A percentile compares a stretch with the other conserved stretches of the same genome.
phyloP scores from a whole-genome alignment of 352 stramenopile genomes.

The Thalassiosira livingstoniorum region DNA sequence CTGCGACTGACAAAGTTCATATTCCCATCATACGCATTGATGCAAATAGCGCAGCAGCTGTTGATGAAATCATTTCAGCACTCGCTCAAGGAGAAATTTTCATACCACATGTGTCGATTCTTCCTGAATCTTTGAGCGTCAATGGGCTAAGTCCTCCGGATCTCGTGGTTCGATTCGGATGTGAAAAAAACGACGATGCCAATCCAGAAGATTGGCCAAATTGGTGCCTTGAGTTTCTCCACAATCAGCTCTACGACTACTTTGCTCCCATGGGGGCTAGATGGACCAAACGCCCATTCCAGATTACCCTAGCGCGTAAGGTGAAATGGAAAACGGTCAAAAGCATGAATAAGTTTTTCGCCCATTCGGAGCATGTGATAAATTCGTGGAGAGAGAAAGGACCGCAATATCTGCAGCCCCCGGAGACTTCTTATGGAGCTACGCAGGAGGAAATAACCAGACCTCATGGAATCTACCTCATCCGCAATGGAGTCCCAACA shows the following conservation, averaged over 20 bases:
- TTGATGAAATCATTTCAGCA: conserved; percentile 77
- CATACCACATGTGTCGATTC: conserved; percentile 83
- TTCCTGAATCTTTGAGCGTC: conserved; percentile 80
- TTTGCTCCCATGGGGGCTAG: conserved; percentile 74
- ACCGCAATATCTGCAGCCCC: conserved; percentile 82
- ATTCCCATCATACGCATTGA: conserved; percentile 87
- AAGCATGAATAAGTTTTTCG: conserved; percentile 88
- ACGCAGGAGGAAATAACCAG: conserved; percentile 80
- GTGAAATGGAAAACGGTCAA: conserved; percentile 86
- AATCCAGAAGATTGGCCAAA: conserved; percentile 85
- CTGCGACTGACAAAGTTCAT: conserved; percentile 77
- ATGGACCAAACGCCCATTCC: conserved; percentile 83
- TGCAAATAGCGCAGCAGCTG: conserved; percentile 54
- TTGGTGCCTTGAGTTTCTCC: conserved; percentile 86
- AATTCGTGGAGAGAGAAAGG: conserved; percentile 84
- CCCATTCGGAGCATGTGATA: conserved; percentile 78
- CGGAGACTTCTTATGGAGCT: conserved; percentile 55
- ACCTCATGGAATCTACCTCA: conserved; percentile 85
- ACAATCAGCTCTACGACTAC: conserved; percentile 87
- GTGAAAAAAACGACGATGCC: conserved; percentile 84
- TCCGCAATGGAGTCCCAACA: conserved; percentile 80
- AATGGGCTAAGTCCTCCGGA: conserved; percentile 78
- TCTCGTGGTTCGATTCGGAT: conserved; percentile 82
- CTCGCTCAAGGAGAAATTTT: conserved; percentile 84
- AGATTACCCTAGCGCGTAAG: conserved; percentile 81